Base-by-base conservation (phyloP, 2,329 filamentous ascomycete genomes). In the Cryphonectria radicalis region DNA sequence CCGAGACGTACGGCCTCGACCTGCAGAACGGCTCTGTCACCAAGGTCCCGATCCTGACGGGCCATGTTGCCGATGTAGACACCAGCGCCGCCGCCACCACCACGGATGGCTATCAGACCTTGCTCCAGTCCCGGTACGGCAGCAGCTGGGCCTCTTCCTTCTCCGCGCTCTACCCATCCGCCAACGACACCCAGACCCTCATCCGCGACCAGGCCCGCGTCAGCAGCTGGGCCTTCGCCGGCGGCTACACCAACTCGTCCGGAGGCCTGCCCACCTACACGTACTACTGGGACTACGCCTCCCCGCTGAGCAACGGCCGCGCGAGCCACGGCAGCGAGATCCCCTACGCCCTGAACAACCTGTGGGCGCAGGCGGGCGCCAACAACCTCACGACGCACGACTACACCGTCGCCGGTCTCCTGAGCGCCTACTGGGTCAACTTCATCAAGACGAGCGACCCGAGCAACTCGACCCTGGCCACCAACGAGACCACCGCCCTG, bases 291-390 rank as follows among this genome's bases (percentile, higher is more conserved):
- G 76, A 62, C 53, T 57, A 57, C 25, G 53, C 57, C 32, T 62
- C 75, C 11, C 77, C 53, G n/a, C 53, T 57, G 76, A 59, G 71
- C 77, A 10, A 77, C 79, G 10, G 75, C 78, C 35, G 62, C 60
- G 19, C 74, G 75, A 63, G 68, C 72, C 28, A 60, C 53, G 53
- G 53, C 46, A 73, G 74, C 10, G 77, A 79, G 72, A 74, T 80
- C 46, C 77, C 75, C 72, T 80, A 80, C 32, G 76, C 76, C 13
- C 76, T 80, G 40, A 77, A 78, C 73, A 80, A 79, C 25, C 77
- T 78, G 0, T 71, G 63, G 46, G 66, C 66, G 17, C 73, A 75
- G 60, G 17, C 46, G 1, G 46, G 35, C 17, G 63, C 75, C 37
- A 76, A 74, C 19, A 76, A 74, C 22, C 80, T 77, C 76, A 73